Evolutionary conservation across 1,284 basidiomycete species (phyloP), one percentile per base, ranked within the genome.

Genomic region (Anthracocystis walkeri): DNA sequence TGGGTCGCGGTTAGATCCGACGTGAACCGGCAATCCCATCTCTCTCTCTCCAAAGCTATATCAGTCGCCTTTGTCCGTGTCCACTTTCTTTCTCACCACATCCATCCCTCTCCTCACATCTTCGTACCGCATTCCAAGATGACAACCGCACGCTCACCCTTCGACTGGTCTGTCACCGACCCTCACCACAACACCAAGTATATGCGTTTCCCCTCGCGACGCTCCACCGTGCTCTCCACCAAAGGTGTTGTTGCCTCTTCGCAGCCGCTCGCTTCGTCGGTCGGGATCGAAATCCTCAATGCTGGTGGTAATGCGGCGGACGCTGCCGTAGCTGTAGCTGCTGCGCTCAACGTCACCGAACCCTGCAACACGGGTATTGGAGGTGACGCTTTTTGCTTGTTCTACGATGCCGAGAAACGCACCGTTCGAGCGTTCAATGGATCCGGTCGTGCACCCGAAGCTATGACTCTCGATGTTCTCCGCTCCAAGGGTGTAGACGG

Each of bases 191-290:
- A 61, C 23, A 52, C 46, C 44, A 18, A 53, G 48, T 77, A 69
- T 48, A 63, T 64, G 70, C 75, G 75, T 7, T 80, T 78, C 49
- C 25, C 65, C 23, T 80, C 79, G 20, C 75, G 81, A n/a, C 67
- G 80, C 18, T 79, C 81, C 46, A 79, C 75, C 29, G 82, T 82
- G 12, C 69, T 80, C 46, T 78, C 82, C 16, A 92, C 91, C 4
- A 95, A 95, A 84, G 95, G 94, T 8, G 87, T 95, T 33, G 92
- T 97, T 2, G 89, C 93, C 7, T 92, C 91, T n/a, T 92, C 93
- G 20, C 94, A 97, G 84, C 94, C 95, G 41, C 88, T 97, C 23
- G 95, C 95, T 1, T 90, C 91, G 10, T 91, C 92, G 81, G 94
- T 92, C 8, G 95, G 95, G 0, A 86, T 97, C 44, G 93, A 95